Conservation (phyloP, 768 basidiomycete genomes). For the Cystofilobasidium ferigula region DNA sequence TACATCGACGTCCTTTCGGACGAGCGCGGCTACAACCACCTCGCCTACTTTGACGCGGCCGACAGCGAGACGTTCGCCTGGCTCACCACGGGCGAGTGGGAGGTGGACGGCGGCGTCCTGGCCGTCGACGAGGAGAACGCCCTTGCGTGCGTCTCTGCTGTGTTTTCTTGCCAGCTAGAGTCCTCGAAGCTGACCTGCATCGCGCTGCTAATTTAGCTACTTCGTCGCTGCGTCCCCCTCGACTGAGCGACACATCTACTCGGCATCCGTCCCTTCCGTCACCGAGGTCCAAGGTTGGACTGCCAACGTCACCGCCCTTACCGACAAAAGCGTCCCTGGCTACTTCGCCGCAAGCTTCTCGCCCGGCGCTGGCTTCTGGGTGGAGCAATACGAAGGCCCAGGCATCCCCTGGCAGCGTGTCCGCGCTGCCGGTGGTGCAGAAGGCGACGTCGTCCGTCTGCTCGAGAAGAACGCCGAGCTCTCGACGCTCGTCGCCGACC, state of each 20-base stretch:
- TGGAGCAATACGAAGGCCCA: conserved; percentile 69
- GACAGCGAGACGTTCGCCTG: conserved; percentile 52
- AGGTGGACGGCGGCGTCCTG: conserved; percentile 64
- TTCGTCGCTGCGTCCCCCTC: conserved; percentile 77
- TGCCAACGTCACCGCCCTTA: conserved; percentile 32
- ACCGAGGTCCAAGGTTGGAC: conserved; percentile 28
- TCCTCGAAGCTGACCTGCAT: conserved; percentile 2
- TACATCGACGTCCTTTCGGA: conserved; percentile 87
- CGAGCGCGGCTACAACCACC: conserved; percentile 72
- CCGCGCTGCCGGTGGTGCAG: conserved; percentile 45
- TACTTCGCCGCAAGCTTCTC: conserved; percentile 67
- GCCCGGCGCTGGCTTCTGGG: conserved; percentile 71
- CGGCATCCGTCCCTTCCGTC: conserved; percentile 55
- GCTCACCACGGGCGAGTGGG: conserved; percentile 80
- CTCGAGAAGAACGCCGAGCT: conserved; percentile 66
- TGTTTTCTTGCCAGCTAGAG: neutral
- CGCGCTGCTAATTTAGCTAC: no score
- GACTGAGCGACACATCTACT: conserved; percentile 71
- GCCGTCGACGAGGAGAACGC: conserved; percentile 59
- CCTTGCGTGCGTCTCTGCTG: conserved; percentile 51
- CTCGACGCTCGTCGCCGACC: conserved; percentile 43
- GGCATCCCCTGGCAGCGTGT: conserved; percentile 78
- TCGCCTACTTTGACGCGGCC: conserved; percentile 77
- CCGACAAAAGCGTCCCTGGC: conserved; percentile 40
- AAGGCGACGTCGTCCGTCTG: conserved; percentile 47